These are phyloP conservation scores for Pyrenophora seminiperda DNA, from an alignment of 2,329 filamentous ascomycete genomes.

Conservation along the genomic window DNA sequence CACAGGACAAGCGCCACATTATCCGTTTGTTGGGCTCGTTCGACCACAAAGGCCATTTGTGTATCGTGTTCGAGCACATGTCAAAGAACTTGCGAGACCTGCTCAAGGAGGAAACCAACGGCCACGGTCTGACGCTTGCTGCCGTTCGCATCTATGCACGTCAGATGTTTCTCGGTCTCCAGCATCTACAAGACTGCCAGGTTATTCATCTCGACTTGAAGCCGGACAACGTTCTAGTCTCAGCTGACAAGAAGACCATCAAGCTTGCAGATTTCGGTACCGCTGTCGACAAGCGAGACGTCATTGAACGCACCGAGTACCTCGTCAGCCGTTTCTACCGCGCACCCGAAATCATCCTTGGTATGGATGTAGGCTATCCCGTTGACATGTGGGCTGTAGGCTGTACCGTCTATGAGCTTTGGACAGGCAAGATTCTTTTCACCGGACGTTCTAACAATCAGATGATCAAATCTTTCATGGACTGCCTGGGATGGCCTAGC, in stretches of 20 bases:
- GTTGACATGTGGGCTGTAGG: slow-evolving; percentile 99
- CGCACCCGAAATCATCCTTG: slow-evolving; percentile 94
- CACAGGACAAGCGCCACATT: slow-evolving; percentile 88
- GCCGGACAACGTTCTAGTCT: slow-evolving; percentile 89
- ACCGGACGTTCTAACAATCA: slow-evolving; percentile 96
- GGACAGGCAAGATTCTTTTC: slow-evolving; percentile 97
- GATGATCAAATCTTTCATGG: slow-evolving; percentile 96
- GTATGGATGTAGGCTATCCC: slow-evolving; percentile 92
- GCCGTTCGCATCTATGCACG: slow-evolving; percentile 89
- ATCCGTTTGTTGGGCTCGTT: slow-evolving; percentile 87
- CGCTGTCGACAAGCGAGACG: slow-evolving; percentile 85
- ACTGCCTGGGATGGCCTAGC: slow-evolving; percentile 89
- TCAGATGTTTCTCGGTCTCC: slow-evolving; percentile 90
- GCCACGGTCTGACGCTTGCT: slow-evolving; percentile 86
- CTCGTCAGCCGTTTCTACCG: slow-evolving; percentile 97
- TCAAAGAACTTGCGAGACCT: slow-evolving; percentile 85
- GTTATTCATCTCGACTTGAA: slow-evolving; percentile 96
- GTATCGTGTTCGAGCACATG: slow-evolving; percentile 95
- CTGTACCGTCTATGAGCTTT: slow-evolving; percentile 94
- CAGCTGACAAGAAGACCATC: slow-evolving; percentile 65
- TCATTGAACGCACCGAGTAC: slow-evolving; percentile 87
- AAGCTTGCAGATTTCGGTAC: slow-evolving; percentile 98
- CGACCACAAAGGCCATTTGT: slow-evolving; percentile 92
- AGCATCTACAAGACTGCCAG: slow-evolving; percentile 86
- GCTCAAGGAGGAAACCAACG: slow-evolving; percentile 79